phyloP scores from a whole-genome alignment of 2,329 filamentous ascomycete genomes.

The Botryotinia calthae region DNA sequence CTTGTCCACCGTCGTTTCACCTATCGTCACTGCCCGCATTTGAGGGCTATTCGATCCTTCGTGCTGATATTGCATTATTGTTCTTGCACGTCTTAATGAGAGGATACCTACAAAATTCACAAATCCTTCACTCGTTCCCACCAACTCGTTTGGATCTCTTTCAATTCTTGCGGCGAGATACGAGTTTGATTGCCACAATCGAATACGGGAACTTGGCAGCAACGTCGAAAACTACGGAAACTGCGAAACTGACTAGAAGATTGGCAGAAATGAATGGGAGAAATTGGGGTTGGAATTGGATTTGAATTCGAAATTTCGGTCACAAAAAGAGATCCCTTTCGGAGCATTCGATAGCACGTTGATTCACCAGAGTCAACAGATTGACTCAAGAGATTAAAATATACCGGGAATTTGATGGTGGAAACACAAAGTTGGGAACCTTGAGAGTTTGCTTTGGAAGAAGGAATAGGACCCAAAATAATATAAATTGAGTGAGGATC shows the following conservation, averaged over 20 bases:
- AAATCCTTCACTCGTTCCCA: neutral
- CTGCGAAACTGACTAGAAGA: neutral
- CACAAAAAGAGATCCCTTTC: neutral
- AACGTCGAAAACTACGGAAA: neutral
- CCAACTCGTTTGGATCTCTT: neutral
- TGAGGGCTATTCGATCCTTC: neutral
- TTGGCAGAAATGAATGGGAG: neutral
- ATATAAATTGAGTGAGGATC: constrained; percentile 9
- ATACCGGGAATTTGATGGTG: neutral
- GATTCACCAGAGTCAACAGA: neutral
- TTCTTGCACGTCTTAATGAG: neutral
- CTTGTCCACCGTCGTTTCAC: constrained; percentile 1
- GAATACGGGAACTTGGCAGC: neutral
- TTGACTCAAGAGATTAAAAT: neutral
- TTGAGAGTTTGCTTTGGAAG: neutral
- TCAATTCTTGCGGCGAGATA: neutral
- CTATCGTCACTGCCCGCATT: neutral
- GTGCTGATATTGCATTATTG: neutral
- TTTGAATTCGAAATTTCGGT: neutral
- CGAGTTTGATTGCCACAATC: neutral
- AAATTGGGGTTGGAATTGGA: neutral
- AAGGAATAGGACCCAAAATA: neutral
- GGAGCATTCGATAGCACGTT: neutral
- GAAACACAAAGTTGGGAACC: neutral
- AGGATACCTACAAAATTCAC: neutral